Evolutionary conservation across 1,284 basidiomycete genomes (phyloP), one percentile per base, ranked within the genome.

Genomic region (Fereydounia khargensis): DNA sequence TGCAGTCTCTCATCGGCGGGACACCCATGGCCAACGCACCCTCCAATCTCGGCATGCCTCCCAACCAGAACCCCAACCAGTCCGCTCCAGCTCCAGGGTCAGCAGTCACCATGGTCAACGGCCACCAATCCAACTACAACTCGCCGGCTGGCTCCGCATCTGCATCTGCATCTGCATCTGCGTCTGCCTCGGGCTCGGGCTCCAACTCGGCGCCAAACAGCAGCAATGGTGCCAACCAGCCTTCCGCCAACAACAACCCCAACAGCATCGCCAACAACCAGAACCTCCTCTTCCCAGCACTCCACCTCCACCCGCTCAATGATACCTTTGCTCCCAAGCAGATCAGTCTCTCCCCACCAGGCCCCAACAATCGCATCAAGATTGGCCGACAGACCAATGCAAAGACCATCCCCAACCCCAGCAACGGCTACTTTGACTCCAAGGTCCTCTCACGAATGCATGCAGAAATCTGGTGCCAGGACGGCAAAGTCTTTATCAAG

Each of bases 331-430:
- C 88, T 32, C 90, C 91, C 54, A 97, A 98, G 79, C 90, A 96
- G 78, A 94, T 98, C 68, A 84, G 88, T 34, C 85, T 98, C 33
- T 80, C 83, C 2, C 78, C 80, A 22, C 82, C 81, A 39, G 82
- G 67, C 11, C 45, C 65, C 31, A 58, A 56, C 42, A 72, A 73
- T 36, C 59, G 74, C 84, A 88, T 83, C 69, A 97, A 97, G 82
- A 94, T 98, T 73, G 94, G 95, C n/a, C 81, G 92, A 46, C 94
- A 99, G 79, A 98, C 92, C 19, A 97, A 94, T 77, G 86, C 86
- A 55, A 96, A 96, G 81, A 96, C 91, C 0, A 85, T 89, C 21
- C 95, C 95, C 6, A 89, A 87, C 14, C 91, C 95, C 70, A 82
- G 87, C 68, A 98, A 98, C 73, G 94, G 91, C 14, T 98, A 88